Evolutionary conservation across 148 eudicot species (phyloP).

Genomic region (Fallopia convolvulus): DNA sequence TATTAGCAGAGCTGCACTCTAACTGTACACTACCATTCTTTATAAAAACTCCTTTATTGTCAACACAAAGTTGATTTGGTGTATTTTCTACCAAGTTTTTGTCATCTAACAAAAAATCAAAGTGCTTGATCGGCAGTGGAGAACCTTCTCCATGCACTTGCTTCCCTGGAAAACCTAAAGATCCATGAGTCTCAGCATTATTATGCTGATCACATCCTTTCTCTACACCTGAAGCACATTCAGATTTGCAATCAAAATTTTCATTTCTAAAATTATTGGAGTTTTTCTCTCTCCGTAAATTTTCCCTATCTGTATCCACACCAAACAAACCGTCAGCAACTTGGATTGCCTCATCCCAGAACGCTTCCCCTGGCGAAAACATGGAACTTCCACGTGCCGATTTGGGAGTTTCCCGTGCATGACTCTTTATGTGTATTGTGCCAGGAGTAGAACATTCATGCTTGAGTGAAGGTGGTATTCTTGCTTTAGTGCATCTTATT

Average conservation of each 20-base stretch:
- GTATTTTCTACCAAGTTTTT: conserved; percentile 29
- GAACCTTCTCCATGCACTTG: conserved; percentile 51
- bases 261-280: conserved; percentile 19
- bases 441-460: conserved; percentile 55
- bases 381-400: conserved; percentile 65
- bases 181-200: conserved; percentile 20
- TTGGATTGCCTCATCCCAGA: conserved; percentile 92
- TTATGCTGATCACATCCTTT: conserved; percentile 20
- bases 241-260: conserved; percentile 15
- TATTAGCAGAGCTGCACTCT: conserved; percentile 19
- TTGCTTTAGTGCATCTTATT: conserved; percentile 54
- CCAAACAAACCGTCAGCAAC: conserved; percentile 69
- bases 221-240: conserved; percentile 20
- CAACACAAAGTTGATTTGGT: conserved; percentile 16
- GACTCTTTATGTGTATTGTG: conserved; percentile 17
- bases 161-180: conserved; percentile 23
- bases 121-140: conserved; percentile 83
- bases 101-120: conserved; percentile 68
- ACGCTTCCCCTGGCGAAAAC: conserved; percentile 91
- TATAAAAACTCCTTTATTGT: conserved; percentile 16
- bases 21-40: conserved; percentile 15
- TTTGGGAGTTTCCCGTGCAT: conserved; percentile 62
- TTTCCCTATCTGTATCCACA: background rate
- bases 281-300: background rate
- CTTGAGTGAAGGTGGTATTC: conserved; percentile 9